Percentiles rank a stretch among this genome's conserved stretches.
Conservation (phyloP, 208 protist species). For the Acanthamoeba castellanii region DNA sequence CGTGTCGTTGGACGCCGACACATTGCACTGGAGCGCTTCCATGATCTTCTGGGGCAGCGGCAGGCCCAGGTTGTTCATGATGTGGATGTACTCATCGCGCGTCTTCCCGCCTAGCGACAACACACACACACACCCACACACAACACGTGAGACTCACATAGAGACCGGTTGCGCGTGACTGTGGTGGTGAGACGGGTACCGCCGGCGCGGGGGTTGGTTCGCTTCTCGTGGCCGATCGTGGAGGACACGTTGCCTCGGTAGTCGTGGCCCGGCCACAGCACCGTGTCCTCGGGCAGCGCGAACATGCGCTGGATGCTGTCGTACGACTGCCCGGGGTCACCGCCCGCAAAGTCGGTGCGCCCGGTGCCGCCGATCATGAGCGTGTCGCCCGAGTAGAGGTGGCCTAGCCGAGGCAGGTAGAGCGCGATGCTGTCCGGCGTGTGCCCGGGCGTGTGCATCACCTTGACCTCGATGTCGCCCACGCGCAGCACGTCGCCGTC, state of each 20-base stretch:
- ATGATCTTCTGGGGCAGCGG: conserved; percentile 32
- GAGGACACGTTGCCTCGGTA: conserved; percentile 26
- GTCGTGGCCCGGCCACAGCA: conserved; percentile 16
- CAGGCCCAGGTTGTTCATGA: conserved; percentile 29
- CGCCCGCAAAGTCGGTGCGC: conserved; percentile 13
- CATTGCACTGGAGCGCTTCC: conserved; percentile 34
- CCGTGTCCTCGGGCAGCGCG: conserved; percentile 2
- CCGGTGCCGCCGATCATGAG: conserved; percentile 21
- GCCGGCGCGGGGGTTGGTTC: background rate
- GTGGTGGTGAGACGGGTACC: background rate
- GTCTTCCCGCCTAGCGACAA: background rate
- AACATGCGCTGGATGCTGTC: conserved; percentile 49
- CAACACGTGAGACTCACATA: background rate
- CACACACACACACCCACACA: no score
- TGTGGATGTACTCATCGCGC: conserved; percentile 33
- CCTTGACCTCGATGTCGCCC: background rate
- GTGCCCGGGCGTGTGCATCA: conserved; percentile 24
- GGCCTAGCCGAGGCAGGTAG: background rate
- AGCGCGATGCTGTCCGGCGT: background rate
- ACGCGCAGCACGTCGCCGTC: background rate
- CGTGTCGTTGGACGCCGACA: background rate
- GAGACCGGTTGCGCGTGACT: background rate
- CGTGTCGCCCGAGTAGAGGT: conserved; percentile 21
- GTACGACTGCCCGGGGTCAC: conserved; percentile 6
- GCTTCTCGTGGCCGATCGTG: conserved; percentile 26